Conservation (phyloP, 2,329 filamentous ascomycete species). For the Seiridium cupressi region DNA sequence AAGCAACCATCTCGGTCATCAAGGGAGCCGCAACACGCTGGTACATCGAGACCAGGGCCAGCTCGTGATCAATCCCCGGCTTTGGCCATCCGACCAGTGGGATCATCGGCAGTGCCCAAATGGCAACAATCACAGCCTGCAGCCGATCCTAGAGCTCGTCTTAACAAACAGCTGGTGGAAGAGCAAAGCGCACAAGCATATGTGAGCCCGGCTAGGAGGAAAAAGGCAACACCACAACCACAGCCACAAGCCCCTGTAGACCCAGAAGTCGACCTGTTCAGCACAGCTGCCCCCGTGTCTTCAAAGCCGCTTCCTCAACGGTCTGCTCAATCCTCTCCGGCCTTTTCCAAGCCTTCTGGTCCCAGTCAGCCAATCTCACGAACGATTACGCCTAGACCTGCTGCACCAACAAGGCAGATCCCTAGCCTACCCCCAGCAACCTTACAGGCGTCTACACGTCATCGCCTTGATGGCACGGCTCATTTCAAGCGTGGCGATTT, state of each 20-base stretch:
- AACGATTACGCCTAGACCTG: conserved; percentile 43
- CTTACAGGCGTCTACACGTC: conserved; percentile 71
- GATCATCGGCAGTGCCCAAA: conserved; percentile 48
- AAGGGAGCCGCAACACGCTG: conserved; percentile 18
- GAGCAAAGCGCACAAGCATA: conserved; percentile 82
- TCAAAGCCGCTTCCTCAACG: conserved; percentile 18
- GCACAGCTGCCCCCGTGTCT: conserved; percentile 33
- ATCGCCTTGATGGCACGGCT: conserved; percentile 77
- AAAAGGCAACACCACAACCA: conserved; percentile 58
- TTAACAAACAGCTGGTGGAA: conserved; percentile 73
- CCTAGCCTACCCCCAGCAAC: conserved; percentile 68
- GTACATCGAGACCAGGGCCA: conserved; percentile 13
- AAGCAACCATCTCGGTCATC: conserved; percentile 29
- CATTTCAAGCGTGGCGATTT: conserved; percentile 96
- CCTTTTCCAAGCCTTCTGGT: conserved; percentile 34
- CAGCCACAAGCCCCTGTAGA: conserved; percentile 34
- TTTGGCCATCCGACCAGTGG: conserved; percentile 39
- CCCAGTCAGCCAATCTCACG: conserved; percentile 36
- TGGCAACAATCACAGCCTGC: conserved; percentile 56
- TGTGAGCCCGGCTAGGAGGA: conserved; percentile 80
- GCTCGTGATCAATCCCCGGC: conserved; percentile 50
- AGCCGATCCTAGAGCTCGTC: conserved; percentile 54
- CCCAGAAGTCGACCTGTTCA: conserved; percentile 63
- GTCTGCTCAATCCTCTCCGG: conserved; percentile 28
- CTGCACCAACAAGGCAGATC: conserved; percentile 47